Evolutionary conservation across 805 yeast species (phyloP), one percentile per base, ranked within the genome.

Genomic region (Jamesozyma hellenica): DNA sequence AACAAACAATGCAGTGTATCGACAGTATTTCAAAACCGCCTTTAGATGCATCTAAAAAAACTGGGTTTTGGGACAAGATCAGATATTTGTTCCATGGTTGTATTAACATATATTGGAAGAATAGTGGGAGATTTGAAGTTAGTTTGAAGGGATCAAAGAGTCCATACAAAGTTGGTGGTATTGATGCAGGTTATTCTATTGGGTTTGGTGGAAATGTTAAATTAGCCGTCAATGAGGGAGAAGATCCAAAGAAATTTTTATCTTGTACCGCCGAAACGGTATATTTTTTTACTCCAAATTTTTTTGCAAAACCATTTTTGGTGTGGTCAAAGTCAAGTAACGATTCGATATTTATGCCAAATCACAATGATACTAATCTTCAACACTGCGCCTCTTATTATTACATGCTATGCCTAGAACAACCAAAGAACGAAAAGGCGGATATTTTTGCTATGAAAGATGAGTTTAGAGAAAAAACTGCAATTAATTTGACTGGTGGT

Each of bases 41-140:
- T 0, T 63, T 82, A 13, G 97, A 88, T 56, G 88, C 88, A 0
- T 84, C 95, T 2, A 72, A 75, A 3, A 82, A 81, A 49, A 63
- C 86, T 12, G 97, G 97, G 0, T 79, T 87, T 49, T 88, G 97
- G 97, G 97, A 88, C 60, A 90, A 87, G 56, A 60, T 86, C 21
- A 65, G 95, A 36, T 69, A 78, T 23, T 67, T 81, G 13, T 64
- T 86, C 49, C 96, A 88, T 63, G 94, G 95, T 0, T 71, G 74
- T 15, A 60, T 79, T 39, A 60, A 58, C 2, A 67, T 86, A 40
- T 53, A 61, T 13, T 72, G 83, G 69, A 60, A 61, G 2, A 58
- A 72, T 17, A 64, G 71, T 1, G 72, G 76, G 11, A 66, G 68
- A 15, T 65, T 82, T 33, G 72, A 75, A 41, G 70, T 81, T 6